Conservation (phyloP, 306 rosid species). For the Gillenia trifoliata region DNA sequence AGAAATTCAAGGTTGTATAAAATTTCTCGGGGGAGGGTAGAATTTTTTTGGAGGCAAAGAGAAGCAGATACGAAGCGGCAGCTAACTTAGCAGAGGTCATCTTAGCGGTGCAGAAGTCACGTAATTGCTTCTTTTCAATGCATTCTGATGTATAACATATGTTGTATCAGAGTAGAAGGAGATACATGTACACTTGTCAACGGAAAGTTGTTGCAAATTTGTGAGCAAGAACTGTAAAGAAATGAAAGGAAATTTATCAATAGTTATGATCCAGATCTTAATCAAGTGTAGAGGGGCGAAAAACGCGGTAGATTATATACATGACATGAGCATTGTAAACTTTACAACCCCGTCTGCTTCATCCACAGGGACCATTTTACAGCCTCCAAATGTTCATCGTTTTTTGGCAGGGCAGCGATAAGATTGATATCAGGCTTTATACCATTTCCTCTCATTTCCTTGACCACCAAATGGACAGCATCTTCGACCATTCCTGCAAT, state of each 20-base stretch:
- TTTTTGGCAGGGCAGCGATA: slow-evolving; percentile 54
- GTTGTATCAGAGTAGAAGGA: slow-evolving; percentile 6
- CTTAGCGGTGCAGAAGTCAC: slow-evolving; percentile 7
- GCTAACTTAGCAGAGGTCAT: slow-evolving; percentile 22
- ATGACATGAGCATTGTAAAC: slow-evolving; percentile 4
- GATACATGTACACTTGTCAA: slow-evolving; percentile 9
- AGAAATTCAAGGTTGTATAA: not conserved
- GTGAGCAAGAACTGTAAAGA: slow-evolving; percentile 14
- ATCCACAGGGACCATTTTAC: slow-evolving; percentile 96
- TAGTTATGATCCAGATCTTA: too few species aligned
- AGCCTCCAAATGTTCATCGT: slow-evolving; percentile 84
- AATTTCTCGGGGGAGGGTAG: not conserved
- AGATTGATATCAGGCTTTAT: slow-evolving; percentile 82
- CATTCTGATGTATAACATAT: slow-evolving; percentile 9
- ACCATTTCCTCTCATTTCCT: slow-evolving; percentile 81
- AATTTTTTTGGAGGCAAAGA: slow-evolving; percentile 17
- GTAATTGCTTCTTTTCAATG: not conserved
- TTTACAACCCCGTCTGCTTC: slow-evolving; percentile 78
- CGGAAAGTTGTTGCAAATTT: slow-evolving; percentile 4
- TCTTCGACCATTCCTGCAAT: slow-evolving; percentile 93
- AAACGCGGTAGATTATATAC: slow-evolving; percentile 1
- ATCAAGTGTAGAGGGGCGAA: too few species aligned
- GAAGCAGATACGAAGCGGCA: slow-evolving; percentile 17
- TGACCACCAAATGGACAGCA: slow-evolving; percentile 73
- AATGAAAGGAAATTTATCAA: not conserved